Conservation (phyloP, 495 filamentous ascomycete genomes). For the Cairneyella variabilis region DNA sequence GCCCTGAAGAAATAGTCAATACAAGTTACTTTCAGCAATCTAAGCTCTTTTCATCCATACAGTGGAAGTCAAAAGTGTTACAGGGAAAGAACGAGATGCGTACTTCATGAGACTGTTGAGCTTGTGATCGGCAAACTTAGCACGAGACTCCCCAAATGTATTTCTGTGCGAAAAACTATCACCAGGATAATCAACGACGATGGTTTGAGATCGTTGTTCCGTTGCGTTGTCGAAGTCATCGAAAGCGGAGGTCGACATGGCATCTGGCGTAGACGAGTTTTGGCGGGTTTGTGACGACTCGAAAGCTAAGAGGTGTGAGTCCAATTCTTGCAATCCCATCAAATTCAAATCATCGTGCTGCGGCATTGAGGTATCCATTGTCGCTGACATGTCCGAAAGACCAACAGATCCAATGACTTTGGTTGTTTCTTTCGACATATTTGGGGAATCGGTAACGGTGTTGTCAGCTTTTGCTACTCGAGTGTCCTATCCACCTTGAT, state of each 20-base stretch:
- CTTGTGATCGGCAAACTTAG: conserved; percentile 9
- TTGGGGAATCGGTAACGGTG: conserved; percentile 16
- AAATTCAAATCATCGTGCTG: conserved; percentile 26
- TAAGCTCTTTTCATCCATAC: neutral
- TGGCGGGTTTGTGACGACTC: conserved; percentile 14
- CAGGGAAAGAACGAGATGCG: conserved; percentile 20
- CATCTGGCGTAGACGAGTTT: conserved; percentile 19
- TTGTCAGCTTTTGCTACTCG: conserved; percentile 21
- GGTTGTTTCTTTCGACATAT: conserved; percentile 20
- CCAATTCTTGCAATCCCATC: conserved; percentile 30
- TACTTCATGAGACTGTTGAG: conserved; percentile 9
- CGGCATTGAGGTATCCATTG: conserved; percentile 21
- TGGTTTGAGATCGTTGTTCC: conserved; percentile 18
- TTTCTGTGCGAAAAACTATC: conserved; percentile 10
- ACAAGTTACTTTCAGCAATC: neutral
- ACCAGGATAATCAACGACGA: conserved; percentile 22
- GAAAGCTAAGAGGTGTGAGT: conserved; percentile 25
- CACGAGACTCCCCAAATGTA: conserved; percentile 3
- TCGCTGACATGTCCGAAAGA: conserved; percentile 20
- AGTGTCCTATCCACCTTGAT: conserved; percentile 19
- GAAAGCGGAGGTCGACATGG: conserved; percentile 18
- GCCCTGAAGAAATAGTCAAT: conserved; percentile 15
- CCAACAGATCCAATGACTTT: conserved; percentile 16
- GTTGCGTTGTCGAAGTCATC: conserved; percentile 11
- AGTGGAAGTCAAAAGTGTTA: conserved; percentile 2